A percentile compares a stretch with the other conserved stretches of the same genome.
Conservation (phyloP, 495 filamentous ascomycete species). For the Eremomyces bilateralis region DNA sequence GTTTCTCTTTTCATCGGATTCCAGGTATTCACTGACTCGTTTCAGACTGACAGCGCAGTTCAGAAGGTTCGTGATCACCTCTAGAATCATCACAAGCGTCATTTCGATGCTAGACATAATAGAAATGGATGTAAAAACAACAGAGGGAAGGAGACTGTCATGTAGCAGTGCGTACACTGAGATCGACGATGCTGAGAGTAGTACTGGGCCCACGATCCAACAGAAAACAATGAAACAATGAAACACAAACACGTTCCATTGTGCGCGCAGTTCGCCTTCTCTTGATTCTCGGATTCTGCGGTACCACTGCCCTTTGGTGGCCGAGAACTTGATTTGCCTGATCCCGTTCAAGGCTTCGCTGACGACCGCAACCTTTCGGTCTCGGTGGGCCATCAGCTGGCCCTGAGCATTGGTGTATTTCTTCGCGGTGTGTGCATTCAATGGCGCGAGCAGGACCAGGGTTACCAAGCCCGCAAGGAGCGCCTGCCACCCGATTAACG, state of each 20-base stretch:
- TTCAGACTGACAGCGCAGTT: constrained; percentile 56
- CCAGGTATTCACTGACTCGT: constrained; percentile 52
- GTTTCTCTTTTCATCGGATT: constrained; percentile 38
- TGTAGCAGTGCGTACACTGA: constrained; percentile 42
- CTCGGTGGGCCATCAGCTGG: constrained; percentile 55
- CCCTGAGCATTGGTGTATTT: constrained; percentile 36
- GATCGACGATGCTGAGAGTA: constrained; percentile 50
- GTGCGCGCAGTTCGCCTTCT: constrained; percentile 38
- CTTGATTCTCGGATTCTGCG: constrained; percentile 44
- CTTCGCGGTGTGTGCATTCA: constrained; percentile 50
- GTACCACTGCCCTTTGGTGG: constrained; percentile 63
- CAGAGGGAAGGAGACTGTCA: constrained; percentile 41
- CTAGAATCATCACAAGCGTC: constrained; percentile 47
- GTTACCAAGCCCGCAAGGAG: constrained; percentile 45
- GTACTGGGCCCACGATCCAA: constrained; percentile 55
- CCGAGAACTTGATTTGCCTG: constrained; percentile 75
- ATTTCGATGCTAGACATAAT: constrained; percentile 53
- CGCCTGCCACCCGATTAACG: constrained; percentile 34
- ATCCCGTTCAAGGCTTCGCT: constrained; percentile 69
- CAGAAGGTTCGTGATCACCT: constrained; percentile 41
- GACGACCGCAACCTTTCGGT: constrained; percentile 55
- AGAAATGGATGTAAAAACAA: constrained; percentile 62
- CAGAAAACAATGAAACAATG: constrained; percentile 35
- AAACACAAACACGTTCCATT: constrained; percentile 42
- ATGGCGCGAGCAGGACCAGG: constrained; percentile 38